A percentile compares a stretch with the other conserved stretches of the same genome.
phyloP scores from a whole-genome alignment of 129 eudicot genomes.

The Heracleum sosnowskyi region DNA sequence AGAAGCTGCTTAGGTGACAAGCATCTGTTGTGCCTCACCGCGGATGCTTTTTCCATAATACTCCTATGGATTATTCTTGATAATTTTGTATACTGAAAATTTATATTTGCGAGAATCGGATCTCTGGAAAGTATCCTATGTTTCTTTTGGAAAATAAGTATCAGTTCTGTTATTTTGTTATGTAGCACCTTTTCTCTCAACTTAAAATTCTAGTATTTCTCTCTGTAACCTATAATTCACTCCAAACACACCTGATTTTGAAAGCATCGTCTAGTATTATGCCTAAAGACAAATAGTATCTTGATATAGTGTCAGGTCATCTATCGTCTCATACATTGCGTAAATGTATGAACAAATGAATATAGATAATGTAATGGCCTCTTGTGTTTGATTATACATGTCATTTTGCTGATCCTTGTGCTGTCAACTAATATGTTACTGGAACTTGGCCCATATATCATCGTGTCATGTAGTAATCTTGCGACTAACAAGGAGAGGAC shows the following conservation, averaged over 20 bases:
- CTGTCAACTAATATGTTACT: neutral
- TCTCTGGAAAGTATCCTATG: neutral
- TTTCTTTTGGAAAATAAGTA: neutral
- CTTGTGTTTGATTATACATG: neutral
- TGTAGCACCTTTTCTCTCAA: neutral
- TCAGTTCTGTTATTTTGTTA: neutral
- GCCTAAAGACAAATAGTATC: neutral
- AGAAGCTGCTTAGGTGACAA: conserved; percentile 21
- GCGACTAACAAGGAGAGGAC: neutral
- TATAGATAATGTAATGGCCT: neutral
- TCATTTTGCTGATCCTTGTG: neutral
- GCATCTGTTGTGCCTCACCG: neutral
- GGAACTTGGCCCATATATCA: neutral
- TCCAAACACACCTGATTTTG: neutral
- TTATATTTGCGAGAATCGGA: neutral
- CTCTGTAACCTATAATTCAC: neutral
- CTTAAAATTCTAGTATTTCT: neutral
- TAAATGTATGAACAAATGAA: neutral
- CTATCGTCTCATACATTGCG: neutral
- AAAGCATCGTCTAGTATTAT: neutral
- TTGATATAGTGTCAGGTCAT: neutral
- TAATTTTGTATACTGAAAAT: conserved; percentile 29
- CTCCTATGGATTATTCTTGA: conserved; percentile 16
- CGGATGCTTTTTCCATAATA: neutral
- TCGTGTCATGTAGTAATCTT: neutral